Evolutionary conservation across 129 eudicot species (phyloP).

Genomic region (Escallonia herrerae): DNA sequence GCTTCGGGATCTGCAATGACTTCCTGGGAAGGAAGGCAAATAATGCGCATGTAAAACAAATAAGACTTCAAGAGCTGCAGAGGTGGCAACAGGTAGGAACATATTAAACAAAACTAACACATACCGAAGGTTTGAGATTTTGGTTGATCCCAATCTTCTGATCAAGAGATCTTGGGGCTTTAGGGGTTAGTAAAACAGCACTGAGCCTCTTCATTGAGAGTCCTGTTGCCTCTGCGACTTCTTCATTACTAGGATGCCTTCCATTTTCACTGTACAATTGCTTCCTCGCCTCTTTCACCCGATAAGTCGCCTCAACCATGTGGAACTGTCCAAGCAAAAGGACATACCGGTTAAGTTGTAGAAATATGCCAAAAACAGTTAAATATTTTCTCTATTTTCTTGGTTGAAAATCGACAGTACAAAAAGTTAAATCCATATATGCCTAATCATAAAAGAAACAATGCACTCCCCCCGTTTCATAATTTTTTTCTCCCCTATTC

Average conservation of each 20-base stretch:
- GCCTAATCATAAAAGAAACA: no score
- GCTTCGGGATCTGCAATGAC: conserved; percentile 72
- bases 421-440: no score
- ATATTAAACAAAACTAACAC: conserved; percentile 11
- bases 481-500: no score
- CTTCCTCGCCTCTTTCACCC: conserved; percentile 72
- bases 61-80: background rate
- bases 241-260: conserved; percentile 60
- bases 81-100: no score
- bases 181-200: conserved; percentile 64
- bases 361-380: no score
- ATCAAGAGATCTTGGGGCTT: conserved; percentile 83
- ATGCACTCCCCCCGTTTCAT: no score
- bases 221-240: conserved; percentile 73
- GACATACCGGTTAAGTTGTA: background rate
- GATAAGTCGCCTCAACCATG: conserved; percentile 78
- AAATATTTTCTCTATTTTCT: no score
- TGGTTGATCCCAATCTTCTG: conserved; percentile 53
- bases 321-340: conserved; percentile 44
- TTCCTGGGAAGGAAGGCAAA: conserved; percentile 39
- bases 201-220: conserved; percentile 68
- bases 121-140: conserved; percentile 71
- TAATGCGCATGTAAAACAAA: background rate
- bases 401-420: no score
- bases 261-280: conserved; percentile 50